phyloP scores from a whole-genome alignment of 768 basidiomycete species.

The Mycena kentingensis region DNA sequence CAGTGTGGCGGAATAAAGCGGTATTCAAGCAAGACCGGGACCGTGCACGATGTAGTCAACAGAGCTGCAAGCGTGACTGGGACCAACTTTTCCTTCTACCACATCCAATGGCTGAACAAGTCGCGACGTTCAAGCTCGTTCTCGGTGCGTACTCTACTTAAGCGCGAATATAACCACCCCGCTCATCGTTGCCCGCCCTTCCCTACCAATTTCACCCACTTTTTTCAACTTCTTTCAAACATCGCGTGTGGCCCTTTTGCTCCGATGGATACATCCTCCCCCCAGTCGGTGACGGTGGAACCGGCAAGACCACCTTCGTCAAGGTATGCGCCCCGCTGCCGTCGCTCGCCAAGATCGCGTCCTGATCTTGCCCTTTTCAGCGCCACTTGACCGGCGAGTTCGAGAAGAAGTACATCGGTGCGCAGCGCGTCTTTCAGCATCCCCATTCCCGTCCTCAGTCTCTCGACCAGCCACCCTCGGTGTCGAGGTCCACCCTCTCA shows the following conservation, averaged over 20 bases:
- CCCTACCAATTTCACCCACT: constrained; percentile 52
- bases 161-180: too few species aligned
- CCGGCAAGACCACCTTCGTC: constrained; percentile 98
- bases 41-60: too few species aligned
- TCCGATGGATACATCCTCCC: constrained; percentile 26
- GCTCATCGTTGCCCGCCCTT: constrained; percentile 35
- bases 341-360: constrained; percentile 47
- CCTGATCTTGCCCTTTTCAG: constrained; percentile 59
- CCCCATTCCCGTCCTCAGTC: constrained; percentile 16
- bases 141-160: constrained; percentile 83
- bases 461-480: constrained; percentile 85
- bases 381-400: constrained; percentile 99
- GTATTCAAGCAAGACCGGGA: too few species aligned
- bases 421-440: constrained; percentile 32
- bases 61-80: constrained; percentile 39
- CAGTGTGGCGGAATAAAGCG: too few species aligned
- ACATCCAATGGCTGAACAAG: constrained; percentile 42
- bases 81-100: constrained; percentile 40
- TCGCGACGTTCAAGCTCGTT: constrained; percentile 98
- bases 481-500: constrained; percentile 97
- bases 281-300: constrained; percentile 93
- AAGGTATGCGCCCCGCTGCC: constrained; percentile 58
- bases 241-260: constrained; percentile 16
- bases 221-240: constrained; percentile 21
- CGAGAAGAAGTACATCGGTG: constrained; percentile 99